Percentiles rank a stretch among this genome's conserved stretches.
These are phyloP conservation scores for Geotrichum fermentans DNA, from an alignment of 1,139 yeast genomes.

Conservation along the genomic window DNA sequence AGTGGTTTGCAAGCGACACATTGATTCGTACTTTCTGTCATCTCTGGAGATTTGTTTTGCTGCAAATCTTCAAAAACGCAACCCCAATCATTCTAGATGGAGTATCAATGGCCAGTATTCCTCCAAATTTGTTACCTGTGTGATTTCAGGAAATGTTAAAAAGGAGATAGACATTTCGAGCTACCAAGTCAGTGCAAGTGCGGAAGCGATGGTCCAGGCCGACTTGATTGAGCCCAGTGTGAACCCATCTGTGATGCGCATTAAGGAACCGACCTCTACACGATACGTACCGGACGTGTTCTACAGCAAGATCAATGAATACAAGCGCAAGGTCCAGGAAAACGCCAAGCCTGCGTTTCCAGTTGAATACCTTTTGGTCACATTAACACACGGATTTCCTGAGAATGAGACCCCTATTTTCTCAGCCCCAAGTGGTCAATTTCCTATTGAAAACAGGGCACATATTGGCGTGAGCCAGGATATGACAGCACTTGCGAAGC, in stretches of 20 bases:
- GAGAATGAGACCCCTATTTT: constrained; percentile 49
- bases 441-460: constrained; percentile 75
- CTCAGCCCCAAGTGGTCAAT: constrained; percentile 43
- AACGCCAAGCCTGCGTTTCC: constrained; percentile 97
- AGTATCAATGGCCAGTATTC: constrained; percentile 65
- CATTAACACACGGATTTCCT: constrained; percentile 92
- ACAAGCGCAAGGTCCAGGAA: constrained; percentile 76
- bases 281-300: constrained; percentile 94
- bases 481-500: constrained; percentile 46
- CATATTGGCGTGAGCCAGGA: constrained; percentile 72
- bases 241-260: constrained; percentile 82
- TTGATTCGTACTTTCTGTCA: constrained; percentile 81
- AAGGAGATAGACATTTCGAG: constrained; percentile 90
- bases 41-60: constrained; percentile 85
- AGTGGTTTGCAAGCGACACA: constrained; percentile 88
- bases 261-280: constrained; percentile 62
- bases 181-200: constrained; percentile 82
- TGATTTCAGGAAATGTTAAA: constrained; percentile 74
- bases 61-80: constrained; percentile 63
- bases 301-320: constrained; percentile 80
- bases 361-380: constrained; percentile 81
- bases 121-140: constrained; percentile 90
- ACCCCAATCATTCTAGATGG: constrained; percentile 66
- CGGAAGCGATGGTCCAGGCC: constrained; percentile 84
- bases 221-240: constrained; percentile 84